Conservation (phyloP, 176 grass and related monocot species). For the Dactylis glomerata region DNA sequence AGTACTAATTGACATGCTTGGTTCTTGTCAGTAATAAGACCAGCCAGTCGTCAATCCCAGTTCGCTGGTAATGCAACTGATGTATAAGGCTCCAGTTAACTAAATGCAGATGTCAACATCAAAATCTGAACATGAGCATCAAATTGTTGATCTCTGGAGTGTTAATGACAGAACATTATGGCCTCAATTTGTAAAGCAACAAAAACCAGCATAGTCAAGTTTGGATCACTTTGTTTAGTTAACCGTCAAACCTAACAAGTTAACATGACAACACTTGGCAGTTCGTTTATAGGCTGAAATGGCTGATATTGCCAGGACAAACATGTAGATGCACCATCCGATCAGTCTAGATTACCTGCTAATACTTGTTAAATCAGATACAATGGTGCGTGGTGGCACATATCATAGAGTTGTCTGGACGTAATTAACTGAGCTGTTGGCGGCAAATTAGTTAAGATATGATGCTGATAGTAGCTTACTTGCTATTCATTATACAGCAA, state of each 20-base stretch:
- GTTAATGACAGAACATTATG: conserved; percentile 29
- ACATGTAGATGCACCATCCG: conserved; percentile 22
- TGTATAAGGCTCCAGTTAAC: neutral
- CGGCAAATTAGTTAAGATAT: conserved; percentile 37
- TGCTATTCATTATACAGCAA: conserved; percentile 29
- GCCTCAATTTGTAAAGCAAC: conserved; percentile 24
- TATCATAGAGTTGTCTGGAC: conserved; percentile 4
- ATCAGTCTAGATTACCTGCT: conserved; percentile 32
- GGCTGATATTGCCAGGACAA: conserved; percentile 27
- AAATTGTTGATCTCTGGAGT: conserved; percentile 25
- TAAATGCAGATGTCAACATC: conserved; percentile 13
- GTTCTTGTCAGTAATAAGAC: conserved; percentile 20
- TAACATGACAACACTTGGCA: neutral
- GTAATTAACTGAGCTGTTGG: conserved; percentile 43
- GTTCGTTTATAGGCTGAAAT: neutral
- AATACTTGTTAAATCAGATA: conserved; percentile 31
- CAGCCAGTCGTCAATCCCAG: neutral
- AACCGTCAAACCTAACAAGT: conserved; percentile 20
- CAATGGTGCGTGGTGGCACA: neutral
- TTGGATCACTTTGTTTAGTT: conserved; percentile 37
- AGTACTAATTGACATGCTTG: neutral
- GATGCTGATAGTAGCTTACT: conserved; percentile 47
- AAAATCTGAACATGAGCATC: conserved; percentile 26
- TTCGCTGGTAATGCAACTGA: neutral
- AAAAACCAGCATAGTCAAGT: conserved; percentile 20